These are phyloP conservation scores for Neurospora sp. DNA, from an alignment of 495 filamentous ascomycete genomes.

Conservation along the genomic window DNA sequence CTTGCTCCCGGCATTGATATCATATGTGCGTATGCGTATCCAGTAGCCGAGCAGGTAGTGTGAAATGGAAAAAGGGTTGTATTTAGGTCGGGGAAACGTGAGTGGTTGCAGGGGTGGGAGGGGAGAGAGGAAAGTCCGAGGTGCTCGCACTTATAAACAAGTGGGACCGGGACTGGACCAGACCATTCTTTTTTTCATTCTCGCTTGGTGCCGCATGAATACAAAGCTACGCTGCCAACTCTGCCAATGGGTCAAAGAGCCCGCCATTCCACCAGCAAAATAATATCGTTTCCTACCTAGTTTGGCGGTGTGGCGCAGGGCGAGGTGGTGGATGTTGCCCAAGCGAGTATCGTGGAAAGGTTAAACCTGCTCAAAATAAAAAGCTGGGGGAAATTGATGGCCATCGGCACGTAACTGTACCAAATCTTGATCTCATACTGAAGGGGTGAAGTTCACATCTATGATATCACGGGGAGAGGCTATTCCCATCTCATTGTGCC, in stretches of 20 bases:
- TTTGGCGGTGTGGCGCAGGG: neutral
- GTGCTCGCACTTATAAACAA: neutral
- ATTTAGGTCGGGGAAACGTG: neutral
- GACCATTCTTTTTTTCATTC: neutral
- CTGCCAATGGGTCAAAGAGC: neutral
- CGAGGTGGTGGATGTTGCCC: neutral
- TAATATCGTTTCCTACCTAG: neutral
- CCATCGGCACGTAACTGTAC: neutral
- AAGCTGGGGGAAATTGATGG: neutral
- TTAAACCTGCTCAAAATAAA: neutral
- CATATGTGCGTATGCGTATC: neutral
- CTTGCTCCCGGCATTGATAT: neutral
- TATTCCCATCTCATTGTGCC: neutral
- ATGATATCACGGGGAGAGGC: neutral
- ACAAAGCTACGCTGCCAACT: neutral
- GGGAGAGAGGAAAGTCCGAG: neutral
- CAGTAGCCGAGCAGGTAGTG: neutral
- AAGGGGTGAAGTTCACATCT: neutral
- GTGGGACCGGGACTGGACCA: neutral
- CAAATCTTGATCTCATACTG: neutral
- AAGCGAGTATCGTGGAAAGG: neutral
- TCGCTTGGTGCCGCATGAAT: neutral
- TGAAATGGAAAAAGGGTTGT: neutral
- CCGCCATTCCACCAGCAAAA: neutral
- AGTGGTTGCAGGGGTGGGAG: neutral